Evolutionary conservation across 768 basidiomycete species (phyloP).

Genomic region (Mrakia frigida): DNA sequence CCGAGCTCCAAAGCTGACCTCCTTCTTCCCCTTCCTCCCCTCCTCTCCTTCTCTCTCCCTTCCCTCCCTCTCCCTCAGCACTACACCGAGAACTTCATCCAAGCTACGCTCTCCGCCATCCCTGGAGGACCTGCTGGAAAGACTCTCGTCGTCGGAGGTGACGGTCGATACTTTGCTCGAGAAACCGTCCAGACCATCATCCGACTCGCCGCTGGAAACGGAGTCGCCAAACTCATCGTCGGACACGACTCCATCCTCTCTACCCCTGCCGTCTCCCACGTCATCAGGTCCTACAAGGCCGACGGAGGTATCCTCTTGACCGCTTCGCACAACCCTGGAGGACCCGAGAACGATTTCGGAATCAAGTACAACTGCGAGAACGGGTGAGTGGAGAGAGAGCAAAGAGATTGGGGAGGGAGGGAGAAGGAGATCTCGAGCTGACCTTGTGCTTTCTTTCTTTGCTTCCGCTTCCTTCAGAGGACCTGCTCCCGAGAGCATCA

Average conservation of each 20-base stretch:
- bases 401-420: not conserved
- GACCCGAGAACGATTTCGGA: constrained; percentile 96
- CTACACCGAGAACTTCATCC: constrained; percentile 98
- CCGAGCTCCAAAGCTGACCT: not conserved
- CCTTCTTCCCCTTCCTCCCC: not conserved
- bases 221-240: constrained; percentile 83
- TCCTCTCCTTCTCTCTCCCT: constrained; percentile 25
- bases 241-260: constrained; percentile 89
- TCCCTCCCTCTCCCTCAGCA: constrained; percentile 59
- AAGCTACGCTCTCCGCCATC: constrained; percentile 84
- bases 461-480: constrained; percentile 47
- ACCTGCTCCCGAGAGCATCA: constrained; percentile 91
- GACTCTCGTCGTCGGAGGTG: constrained; percentile 92
- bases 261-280: constrained; percentile 91
- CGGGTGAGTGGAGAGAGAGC: constrained; percentile 47
- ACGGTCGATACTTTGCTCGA: constrained; percentile 81
- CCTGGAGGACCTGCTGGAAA: constrained; percentile 59
- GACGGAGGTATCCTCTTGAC: constrained; percentile 95
- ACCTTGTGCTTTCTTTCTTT: not conserved
- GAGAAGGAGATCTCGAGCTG: not conserved
- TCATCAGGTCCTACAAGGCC: constrained; percentile 94
- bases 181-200: constrained; percentile 79
- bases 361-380: constrained; percentile 99
- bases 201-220: constrained; percentile 89
- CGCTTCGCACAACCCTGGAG: constrained; percentile 96